Percentiles rank a stretch among this genome's conserved stretches.
These are phyloP conservation scores for Excoecaria agallocha DNA, from an alignment of 345 rosid genomes.

Conservation along the genomic window DNA sequence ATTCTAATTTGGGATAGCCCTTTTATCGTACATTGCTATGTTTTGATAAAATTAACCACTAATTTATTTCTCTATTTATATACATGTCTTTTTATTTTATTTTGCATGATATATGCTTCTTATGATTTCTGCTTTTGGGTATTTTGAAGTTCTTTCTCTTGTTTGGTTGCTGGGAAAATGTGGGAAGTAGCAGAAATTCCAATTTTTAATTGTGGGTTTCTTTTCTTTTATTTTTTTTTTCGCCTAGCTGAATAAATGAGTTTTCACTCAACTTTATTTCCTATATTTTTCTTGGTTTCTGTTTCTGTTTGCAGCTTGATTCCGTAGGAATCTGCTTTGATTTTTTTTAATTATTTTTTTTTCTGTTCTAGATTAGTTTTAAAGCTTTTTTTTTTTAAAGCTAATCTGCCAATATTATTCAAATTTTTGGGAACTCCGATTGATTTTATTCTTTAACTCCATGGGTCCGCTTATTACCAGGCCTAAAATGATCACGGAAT, in stretches of 20 bases:
- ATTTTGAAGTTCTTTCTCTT: slow-evolving; percentile 1
- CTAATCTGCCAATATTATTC: neutral
- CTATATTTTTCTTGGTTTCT: neutral
- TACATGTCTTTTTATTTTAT: neutral
- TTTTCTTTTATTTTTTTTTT: neutral
- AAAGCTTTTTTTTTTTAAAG: neutral
- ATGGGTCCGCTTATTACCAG: neutral
- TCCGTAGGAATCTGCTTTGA: neutral
- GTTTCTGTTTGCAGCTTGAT: neutral
- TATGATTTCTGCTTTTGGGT: neutral
- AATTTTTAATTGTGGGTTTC: slow-evolving; percentile 7
- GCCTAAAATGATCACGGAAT: neutral
- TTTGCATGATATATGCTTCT: neutral
- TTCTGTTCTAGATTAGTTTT: slow-evolving; percentile 1
- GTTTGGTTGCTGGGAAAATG: slow-evolving; percentile 37
- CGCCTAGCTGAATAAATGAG: neutral
- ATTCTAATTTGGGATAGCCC: slow-evolving; percentile 16
- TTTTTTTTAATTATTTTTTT: slow-evolving; percentile 1
- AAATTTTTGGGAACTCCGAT: neutral
- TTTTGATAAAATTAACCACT: neutral
- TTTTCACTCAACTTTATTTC: neutral
- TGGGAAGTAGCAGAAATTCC: slow-evolving; percentile 9
- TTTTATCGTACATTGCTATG: slow-evolving; percentile 30
- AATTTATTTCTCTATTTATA: slow-evolving; percentile 10
- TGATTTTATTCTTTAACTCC: neutral